phyloP scores from a whole-genome alignment of 345 rosid genomes.

The Cochlearia excelsa region DNA sequence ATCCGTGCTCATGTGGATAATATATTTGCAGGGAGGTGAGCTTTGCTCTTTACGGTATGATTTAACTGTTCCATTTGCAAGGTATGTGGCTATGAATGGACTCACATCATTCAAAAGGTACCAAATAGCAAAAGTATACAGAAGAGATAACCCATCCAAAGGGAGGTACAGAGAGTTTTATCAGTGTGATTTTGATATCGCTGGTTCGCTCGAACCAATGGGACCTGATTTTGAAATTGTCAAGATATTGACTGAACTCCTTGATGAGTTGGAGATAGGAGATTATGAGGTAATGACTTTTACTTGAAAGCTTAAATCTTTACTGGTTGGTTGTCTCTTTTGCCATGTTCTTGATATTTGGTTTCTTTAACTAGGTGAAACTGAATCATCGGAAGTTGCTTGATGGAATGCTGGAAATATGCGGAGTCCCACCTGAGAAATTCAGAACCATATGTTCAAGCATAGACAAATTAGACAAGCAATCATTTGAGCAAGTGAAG shows the following conservation, averaged over 20 bases:
- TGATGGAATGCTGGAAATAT: constrained; percentile 93
- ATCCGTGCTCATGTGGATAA: constrained; percentile 11
- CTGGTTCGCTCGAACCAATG: constrained; percentile 83
- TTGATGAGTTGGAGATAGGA: constrained; percentile 74
- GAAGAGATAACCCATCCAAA: constrained; percentile 94
- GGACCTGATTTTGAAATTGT: constrained; percentile 90
- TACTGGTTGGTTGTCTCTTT: constrained; percentile 12
- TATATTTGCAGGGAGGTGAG: constrained; percentile 80
- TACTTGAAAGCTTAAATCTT: background rate
- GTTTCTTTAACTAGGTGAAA: constrained; percentile 51
- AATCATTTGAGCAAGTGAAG: constrained; percentile 49
- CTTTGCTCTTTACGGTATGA: constrained; percentile 90
- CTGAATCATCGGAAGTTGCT: constrained; percentile 84
- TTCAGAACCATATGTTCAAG: constrained; percentile 88
- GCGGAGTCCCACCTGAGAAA: constrained; percentile 90
- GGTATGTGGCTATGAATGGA: constrained; percentile 90
- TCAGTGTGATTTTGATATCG: constrained; percentile 95
- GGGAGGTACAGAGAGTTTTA: constrained; percentile 96
- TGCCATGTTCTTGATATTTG: constrained; percentile 4
- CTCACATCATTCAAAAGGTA: constrained; percentile 73
- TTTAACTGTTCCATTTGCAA: constrained; percentile 92
- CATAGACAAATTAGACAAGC: no score
- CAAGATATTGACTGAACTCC: constrained; percentile 73
- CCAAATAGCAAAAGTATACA: constrained; percentile 85
- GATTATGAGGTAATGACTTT: constrained; percentile 63